Evolutionary conservation across 2,329 filamentous ascomycete genomes (phyloP).

Genomic region (Alternaria sp.): DNA sequence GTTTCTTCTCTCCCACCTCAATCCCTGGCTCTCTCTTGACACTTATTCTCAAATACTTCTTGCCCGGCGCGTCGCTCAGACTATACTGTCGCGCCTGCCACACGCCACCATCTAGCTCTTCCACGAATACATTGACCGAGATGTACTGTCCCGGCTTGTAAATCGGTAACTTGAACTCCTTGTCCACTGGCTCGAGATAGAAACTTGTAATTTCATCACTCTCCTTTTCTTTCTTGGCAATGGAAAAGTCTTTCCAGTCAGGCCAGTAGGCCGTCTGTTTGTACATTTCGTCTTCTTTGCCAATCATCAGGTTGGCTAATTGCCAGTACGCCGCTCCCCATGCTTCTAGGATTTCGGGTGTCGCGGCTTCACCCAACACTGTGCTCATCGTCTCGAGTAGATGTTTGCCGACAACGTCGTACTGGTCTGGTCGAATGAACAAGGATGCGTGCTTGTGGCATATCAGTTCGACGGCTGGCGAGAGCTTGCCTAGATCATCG

Average conservation of each 20-base stretch:
- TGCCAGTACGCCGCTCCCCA: conserved; percentile 78
- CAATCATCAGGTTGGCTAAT: conserved; percentile 76
- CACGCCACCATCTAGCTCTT: conserved; percentile 58
- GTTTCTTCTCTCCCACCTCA: conserved; percentile 55
- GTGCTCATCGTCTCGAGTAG: conserved; percentile 72
- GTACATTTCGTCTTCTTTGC: conserved; percentile 70
- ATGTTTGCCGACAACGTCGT: conserved; percentile 73
- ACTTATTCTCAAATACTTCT: conserved; percentile 72
- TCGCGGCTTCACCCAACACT: conserved; percentile 72
- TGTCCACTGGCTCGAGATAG: conserved; percentile 71
- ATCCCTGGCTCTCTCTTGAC: conserved; percentile 72
- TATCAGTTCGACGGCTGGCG: conserved; percentile 69
- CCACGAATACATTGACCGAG: conserved; percentile 67
- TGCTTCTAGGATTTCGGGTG: conserved; percentile 68
- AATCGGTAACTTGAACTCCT: conserved; percentile 64
- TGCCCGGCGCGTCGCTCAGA: conserved; percentile 69
- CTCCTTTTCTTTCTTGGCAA: conserved; percentile 71
- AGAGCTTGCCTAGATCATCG: conserved; percentile 69
- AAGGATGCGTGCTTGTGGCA: conserved; percentile 79
- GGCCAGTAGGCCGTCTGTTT: conserved; percentile 68
- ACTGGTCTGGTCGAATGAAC: conserved; percentile 73
- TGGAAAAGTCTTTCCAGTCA: conserved; percentile 72
- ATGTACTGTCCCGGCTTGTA: conserved; percentile 79
- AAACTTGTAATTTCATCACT: conserved; percentile 75
- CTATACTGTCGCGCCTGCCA: conserved; percentile 76